Base-by-base conservation (phyloP, 306 rosid species). In the Pyrus pyrifolia region DNA sequence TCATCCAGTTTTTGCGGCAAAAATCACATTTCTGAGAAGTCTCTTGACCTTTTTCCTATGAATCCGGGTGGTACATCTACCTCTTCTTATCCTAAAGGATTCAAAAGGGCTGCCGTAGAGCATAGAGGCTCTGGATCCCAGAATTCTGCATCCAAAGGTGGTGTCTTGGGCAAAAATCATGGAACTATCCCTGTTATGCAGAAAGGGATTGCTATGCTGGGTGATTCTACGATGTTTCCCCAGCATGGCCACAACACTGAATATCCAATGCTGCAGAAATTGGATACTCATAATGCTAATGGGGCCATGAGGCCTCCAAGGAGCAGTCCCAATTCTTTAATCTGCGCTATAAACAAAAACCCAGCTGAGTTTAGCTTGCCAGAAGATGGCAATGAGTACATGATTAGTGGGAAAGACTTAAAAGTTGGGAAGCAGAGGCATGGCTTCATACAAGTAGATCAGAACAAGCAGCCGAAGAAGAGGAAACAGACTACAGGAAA, bases 321-420 rank as follows among this genome's bases (percentile, higher is more conserved):
- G 77, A 85, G 70, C 69, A 76, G 75, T 72, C 59, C 73, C 10
- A 89, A 80, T 71, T 35, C 85, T 46, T 72, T 70, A 77, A 63
- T 81, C 35, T 96, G 99, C 80, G 44, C 70, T 65, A 62, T 85
- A 61, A 96, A 96, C 81, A 88, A 81, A 85, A 96, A 96, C 74
- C 99, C 99, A n/a, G 97, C 99, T 76, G 99, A 96, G 33, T 93
- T 96, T 82, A 81, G 86, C 80, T 23, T 75, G 62, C 96, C 90
- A 2, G 96, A 81, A 64, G 74, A 86, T 42, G 90, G 88, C 80
- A 92, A 90, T 78, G 73, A 38, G 51, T 96, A 91, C 82, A 96
- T 93, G 97, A 96, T 92, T 78, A 88, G 88, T 74, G 97, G 96
- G 25, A 92, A 92, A 80, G 98, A 96, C 77, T 82, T 96, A 23